A percentile compares a stretch with the other conserved stretches of the same genome.
Evolutionary conservation across 2,329 filamentous ascomycete species (phyloP).

Genomic region (Trichoderma sp.): DNA sequence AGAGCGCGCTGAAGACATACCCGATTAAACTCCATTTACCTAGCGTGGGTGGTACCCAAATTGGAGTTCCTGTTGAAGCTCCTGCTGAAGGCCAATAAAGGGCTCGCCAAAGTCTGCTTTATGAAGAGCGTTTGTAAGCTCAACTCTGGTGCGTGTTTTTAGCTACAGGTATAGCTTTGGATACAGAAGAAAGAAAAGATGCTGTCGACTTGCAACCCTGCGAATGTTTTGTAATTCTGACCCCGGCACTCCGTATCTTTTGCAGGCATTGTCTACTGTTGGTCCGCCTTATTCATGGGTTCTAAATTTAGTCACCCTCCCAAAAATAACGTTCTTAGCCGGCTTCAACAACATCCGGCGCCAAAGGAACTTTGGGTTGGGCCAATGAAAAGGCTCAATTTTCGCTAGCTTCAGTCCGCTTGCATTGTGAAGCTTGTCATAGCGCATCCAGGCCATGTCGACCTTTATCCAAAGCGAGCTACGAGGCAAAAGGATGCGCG

Average conservation of each 20-base stretch:
- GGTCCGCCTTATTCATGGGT: neutral
- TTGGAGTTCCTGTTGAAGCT: neutral
- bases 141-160: neutral
- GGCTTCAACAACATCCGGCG: neutral
- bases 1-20: neutral
- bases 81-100: neutral
- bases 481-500: neutral
- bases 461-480: neutral
- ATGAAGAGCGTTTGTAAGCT: neutral
- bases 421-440: neutral
- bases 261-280: neutral
- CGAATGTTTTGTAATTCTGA: neutral
- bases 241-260: neutral
- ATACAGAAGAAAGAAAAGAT: neutral
- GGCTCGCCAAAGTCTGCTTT: neutral
- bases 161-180: neutral
- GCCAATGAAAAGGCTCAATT: neutral
- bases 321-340: constrained; percentile 8
- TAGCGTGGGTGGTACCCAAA: neutral
- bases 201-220: neutral
- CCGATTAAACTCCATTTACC: neutral
- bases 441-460: neutral
- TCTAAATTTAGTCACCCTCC: constrained; percentile 2
- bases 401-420: neutral
- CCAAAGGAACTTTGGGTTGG: neutral